Percentiles rank a stretch among this genome's conserved stretches.
Evolutionary conservation across 2,329 filamentous ascomycete species (phyloP).

Genomic region (Setomelanomma holmii): DNA sequence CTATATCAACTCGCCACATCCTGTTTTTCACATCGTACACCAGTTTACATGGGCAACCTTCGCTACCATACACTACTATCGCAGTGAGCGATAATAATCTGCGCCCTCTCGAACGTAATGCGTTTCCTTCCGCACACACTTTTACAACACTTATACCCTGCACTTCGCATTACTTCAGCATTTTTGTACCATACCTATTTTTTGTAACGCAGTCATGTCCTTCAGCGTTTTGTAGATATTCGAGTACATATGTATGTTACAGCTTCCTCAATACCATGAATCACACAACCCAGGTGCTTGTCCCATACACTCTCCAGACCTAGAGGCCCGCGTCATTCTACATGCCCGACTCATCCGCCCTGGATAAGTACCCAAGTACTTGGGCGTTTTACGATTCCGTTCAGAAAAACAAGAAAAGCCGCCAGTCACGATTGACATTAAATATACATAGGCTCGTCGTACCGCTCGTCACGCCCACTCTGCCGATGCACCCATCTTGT

Average conservation of each 20-base stretch:
- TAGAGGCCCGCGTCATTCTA: background rate
- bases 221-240: background rate
- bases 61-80: no score
- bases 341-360: background rate
- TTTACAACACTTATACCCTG: no score
- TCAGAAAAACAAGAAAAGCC: background rate
- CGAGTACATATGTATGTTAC: no score
- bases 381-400: background rate
- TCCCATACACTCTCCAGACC: background rate
- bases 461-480: background rate
- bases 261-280: background rate
- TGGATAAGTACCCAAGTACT: background rate
- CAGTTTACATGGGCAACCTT: no score
- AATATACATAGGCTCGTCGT: no score
- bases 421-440: background rate
- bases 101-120: no score
- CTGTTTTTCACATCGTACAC: no score
- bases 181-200: background rate
- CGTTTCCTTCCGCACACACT: no score
- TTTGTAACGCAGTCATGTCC: background rate
- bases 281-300: background rate
- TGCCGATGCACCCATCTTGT: constrained; percentile 12
- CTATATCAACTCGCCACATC: no score
- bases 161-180: no score
- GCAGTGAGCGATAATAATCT: no score